Evolutionary conservation across 1,284 basidiomycete genomes (phyloP).

Genomic region (Thelephora terrestris): DNA sequence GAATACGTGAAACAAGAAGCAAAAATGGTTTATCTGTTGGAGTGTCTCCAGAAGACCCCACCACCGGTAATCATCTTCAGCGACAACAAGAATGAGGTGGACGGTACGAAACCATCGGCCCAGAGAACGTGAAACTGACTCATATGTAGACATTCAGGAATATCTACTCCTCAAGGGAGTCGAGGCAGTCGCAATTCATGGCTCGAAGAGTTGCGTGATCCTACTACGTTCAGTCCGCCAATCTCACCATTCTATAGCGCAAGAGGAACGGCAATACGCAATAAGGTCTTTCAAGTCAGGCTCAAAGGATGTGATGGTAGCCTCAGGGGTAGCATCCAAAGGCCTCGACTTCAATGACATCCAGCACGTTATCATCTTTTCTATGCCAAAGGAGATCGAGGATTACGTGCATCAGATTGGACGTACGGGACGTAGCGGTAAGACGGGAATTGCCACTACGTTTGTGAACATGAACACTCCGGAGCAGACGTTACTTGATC

Average conservation of each 20-base stretch:
- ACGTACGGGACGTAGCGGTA: constrained; percentile 93
- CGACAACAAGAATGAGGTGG: constrained; percentile 99
- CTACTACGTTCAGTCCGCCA: background rate
- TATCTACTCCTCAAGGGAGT: constrained; percentile 95
- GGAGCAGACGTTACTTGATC: constrained; percentile 91
- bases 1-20: constrained; percentile 99
- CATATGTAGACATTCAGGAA: constrained; percentile 83
- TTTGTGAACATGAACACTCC: constrained; percentile 97
- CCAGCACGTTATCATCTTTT: constrained; percentile 95
- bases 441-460: constrained; percentile 99
- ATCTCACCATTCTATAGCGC: constrained; percentile 42
- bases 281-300: constrained; percentile 96
- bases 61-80: constrained; percentile 98
- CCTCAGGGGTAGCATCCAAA: constrained; percentile 94
- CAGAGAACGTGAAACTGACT: constrained; percentile 2
- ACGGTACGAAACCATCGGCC: constrained; percentile 45
- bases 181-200: constrained; percentile 98
- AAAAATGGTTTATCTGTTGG: constrained; percentile 97
- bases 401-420: constrained; percentile 99
- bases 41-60: constrained; percentile 97
- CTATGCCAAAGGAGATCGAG: constrained; percentile 99
- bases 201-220: constrained; percentile 69
- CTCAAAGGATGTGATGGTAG: constrained; percentile 98
- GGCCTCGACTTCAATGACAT: constrained; percentile 98
- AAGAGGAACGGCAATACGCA: constrained; percentile 98